Evolutionary conservation across 352 stramenopile genomes (phyloP).

Genomic region (Thalassiosira pacifica): DNA sequence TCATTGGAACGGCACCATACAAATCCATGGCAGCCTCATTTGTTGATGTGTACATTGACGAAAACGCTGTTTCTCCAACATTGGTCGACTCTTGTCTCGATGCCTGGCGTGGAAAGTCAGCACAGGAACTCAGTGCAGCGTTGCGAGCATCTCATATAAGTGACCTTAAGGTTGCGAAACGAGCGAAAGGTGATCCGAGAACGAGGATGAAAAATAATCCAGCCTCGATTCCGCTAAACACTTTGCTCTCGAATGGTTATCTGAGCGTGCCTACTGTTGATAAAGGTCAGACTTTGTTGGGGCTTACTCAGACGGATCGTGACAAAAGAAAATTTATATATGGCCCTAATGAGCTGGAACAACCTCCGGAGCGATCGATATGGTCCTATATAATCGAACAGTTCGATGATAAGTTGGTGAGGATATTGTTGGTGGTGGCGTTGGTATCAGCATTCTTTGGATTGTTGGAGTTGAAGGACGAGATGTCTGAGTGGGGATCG

Average conservation of each 20-base stretch:
- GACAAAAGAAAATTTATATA: constrained; percentile 55
- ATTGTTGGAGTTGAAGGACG: constrained; percentile 89
- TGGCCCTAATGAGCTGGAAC: constrained; percentile 71
- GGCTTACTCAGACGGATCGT: constrained; percentile 43
- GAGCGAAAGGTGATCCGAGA: constrained; percentile 17
- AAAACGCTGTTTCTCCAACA: constrained; percentile 59
- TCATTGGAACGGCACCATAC: constrained; percentile 22
- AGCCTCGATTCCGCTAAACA: constrained; percentile 50
- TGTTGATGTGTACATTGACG: constrained; percentile 62
- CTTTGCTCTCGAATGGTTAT: constrained; percentile 52
- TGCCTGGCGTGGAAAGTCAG: constrained; percentile 36
- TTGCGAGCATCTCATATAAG: constrained; percentile 16
- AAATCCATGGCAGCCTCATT: constrained; percentile 56
- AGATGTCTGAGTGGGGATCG: constrained; percentile 57
- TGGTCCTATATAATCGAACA: constrained; percentile 90
- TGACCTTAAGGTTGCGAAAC: constrained; percentile 16
- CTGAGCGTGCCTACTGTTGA: constrained; percentile 40
- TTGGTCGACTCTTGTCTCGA: constrained; percentile 58
- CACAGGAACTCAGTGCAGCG: not conserved
- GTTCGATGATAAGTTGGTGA: constrained; percentile 97
- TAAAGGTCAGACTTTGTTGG: constrained; percentile 43
- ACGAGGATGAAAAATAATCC: constrained; percentile 49
- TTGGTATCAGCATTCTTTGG: constrained; percentile 94
- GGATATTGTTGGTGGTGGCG: constrained; percentile 97
- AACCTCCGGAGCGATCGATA: constrained; percentile 56